A percentile compares a stretch with the other conserved stretches of the same genome.
These are phyloP conservation scores for Ceratobasidium sp. DNA, from an alignment of 1,284 basidiomycete genomes.

Conservation along the genomic window DNA sequence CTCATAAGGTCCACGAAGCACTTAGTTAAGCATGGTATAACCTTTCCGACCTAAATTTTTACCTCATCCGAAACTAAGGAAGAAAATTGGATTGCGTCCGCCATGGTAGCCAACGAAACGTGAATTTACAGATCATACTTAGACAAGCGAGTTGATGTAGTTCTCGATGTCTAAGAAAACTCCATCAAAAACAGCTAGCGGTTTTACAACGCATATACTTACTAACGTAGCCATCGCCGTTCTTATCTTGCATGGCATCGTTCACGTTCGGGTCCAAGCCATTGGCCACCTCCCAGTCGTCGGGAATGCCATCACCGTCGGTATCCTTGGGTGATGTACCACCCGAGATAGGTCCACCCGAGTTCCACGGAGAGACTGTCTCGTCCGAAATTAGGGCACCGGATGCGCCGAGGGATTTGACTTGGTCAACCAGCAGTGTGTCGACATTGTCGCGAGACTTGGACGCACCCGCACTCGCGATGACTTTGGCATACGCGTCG, in stretches of 20 bases:
- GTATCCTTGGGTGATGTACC: slow-evolving; percentile 50
- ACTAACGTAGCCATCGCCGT: slow-evolving; percentile 52
- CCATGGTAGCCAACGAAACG: too few species aligned
- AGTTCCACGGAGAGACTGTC: slow-evolving; percentile 47
- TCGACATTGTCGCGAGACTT: slow-evolving; percentile 50
- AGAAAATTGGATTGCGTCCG: too few species aligned
- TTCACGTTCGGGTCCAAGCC: slow-evolving; percentile 49
- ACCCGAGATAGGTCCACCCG: slow-evolving; percentile 49
- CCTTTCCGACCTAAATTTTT: too few species aligned
- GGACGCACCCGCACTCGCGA: slow-evolving; percentile 49
- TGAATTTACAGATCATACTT: background rate
- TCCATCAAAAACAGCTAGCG: background rate
- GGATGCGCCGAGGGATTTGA: slow-evolving; percentile 49
- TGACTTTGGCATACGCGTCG: slow-evolving; percentile 49
- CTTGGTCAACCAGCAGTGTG: slow-evolving; percentile 48
- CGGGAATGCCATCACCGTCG: slow-evolving; percentile 51
- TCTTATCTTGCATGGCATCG: slow-evolving; percentile 45
- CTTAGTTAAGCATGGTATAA: too few species aligned
- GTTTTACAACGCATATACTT: slow-evolving; percentile 39
- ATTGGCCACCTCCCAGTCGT: slow-evolving; percentile 49
- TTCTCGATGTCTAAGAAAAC: slow-evolving; percentile 48
- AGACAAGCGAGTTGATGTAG: slow-evolving; percentile 49
- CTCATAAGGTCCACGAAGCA: too few species aligned
- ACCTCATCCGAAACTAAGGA: too few species aligned
- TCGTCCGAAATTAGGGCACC: slow-evolving; percentile 50